Percentiles rank a stretch among this genome's conserved stretches.
phyloP scores from a whole-genome alignment of 495 filamentous ascomycete species.

The Aspergillus asperescens region DNA sequence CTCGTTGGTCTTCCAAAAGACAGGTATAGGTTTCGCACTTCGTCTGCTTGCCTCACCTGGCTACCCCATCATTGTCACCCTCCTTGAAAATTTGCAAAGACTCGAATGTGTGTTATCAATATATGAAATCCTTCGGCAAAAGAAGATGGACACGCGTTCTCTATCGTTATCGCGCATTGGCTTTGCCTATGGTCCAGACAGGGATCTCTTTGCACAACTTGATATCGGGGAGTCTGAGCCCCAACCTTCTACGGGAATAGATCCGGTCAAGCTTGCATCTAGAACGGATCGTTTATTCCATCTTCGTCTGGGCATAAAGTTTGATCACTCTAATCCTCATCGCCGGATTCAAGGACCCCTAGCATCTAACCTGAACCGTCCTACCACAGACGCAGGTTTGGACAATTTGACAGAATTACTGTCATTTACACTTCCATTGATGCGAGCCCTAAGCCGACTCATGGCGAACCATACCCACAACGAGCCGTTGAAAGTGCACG shows the following conservation, averaged over 20 bases:
- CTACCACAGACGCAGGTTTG: conserved; percentile 43
- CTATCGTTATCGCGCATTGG: conserved; percentile 35
- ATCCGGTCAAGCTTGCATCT: conserved; percentile 21
- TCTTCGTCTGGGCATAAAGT: conserved; percentile 30
- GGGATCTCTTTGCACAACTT: conserved; percentile 28
- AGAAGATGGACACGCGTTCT: conserved; percentile 29
- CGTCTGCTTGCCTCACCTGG: conserved; percentile 38
- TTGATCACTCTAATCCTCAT: conserved; percentile 70
- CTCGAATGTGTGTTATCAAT: conserved; percentile 41
- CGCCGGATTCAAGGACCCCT: conserved; percentile 63
- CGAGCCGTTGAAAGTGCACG: conserved; percentile 27
- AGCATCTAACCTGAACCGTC: conserved; percentile 53
- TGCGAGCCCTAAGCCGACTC: conserved; percentile 54
- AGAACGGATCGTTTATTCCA: conserved; percentile 28
- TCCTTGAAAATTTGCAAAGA: conserved; percentile 39
- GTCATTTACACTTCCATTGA: conserved; percentile 60
- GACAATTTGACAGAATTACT: conserved; percentile 50
- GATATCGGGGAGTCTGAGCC: conserved; percentile 25
- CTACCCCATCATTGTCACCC: conserved; percentile 27
- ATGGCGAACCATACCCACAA: conserved; percentile 23
- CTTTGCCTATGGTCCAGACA: conserved; percentile 34
- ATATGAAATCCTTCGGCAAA: conserved; percentile 33
- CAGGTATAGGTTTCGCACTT: conserved; percentile 36
- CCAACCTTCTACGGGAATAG: conserved; percentile 16
- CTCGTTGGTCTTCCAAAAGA: conserved; percentile 32